Evolutionary conservation across 2,329 filamentous ascomycete genomes (phyloP).

Genomic region (Escovopsis sp.): DNA sequence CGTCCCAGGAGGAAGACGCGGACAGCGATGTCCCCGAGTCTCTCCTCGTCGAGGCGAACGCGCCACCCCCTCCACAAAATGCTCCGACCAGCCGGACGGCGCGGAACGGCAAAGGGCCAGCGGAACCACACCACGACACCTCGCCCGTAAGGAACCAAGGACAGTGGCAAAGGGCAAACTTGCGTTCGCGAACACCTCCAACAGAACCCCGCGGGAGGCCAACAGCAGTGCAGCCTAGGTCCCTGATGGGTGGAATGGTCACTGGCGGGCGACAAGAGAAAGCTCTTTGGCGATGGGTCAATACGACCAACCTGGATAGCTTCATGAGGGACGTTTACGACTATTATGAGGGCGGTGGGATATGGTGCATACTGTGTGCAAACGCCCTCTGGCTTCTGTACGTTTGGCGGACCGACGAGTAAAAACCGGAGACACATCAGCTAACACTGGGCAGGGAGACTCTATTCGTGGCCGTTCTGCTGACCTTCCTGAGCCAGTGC

Average conservation of each 20-base stretch:
- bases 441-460: slow-evolving; percentile 43
- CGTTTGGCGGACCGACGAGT: slow-evolving; percentile 17
- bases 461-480: slow-evolving; percentile 66
- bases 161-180: slow-evolving; percentile 40
- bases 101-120: slow-evolving; percentile 4
- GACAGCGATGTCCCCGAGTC: slow-evolving; percentile 51
- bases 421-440: neutral
- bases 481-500: slow-evolving; percentile 74
- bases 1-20: slow-evolving; percentile 30
- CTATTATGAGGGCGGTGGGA: slow-evolving; percentile 70
- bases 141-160: slow-evolving; percentile 26
- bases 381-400: slow-evolving; percentile 59
- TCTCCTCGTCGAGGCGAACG: slow-evolving; percentile 42
- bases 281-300: slow-evolving; percentile 86
- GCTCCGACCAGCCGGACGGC: slow-evolving; percentile 9
- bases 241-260: slow-evolving; percentile 15
- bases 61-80: slow-evolving; percentile 9
- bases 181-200: slow-evolving; percentile 35
- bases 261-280: slow-evolving; percentile 42
- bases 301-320: slow-evolving; percentile 75
- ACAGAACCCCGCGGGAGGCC: slow-evolving; percentile 16
- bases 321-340: slow-evolving; percentile 77
- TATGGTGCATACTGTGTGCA: slow-evolving; percentile 70
- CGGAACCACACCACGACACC: neutral
- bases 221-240: slow-evolving; percentile 12